Evolutionary conservation across 163 green algal genomes (phyloP), one percentile per base, ranked within the genome.

Genomic region (Scenedesmus sp.): DNA sequence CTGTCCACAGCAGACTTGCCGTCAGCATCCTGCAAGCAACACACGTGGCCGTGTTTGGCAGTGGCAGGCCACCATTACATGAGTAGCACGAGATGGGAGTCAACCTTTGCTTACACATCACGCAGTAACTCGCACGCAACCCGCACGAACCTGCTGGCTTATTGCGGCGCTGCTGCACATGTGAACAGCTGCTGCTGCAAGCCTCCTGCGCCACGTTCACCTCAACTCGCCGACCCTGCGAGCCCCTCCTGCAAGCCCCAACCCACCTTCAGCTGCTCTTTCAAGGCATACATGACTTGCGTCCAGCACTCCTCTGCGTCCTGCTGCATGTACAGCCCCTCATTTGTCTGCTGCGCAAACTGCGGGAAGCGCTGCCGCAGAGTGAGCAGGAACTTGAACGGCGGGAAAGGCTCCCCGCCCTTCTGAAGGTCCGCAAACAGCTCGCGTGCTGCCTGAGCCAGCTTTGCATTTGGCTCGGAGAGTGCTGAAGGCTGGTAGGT

Each of bases 231-330:
- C 6, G 72, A 9, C 33, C 33, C 70, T 70, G 56, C 1, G n/a
- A 33, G 1, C 40, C 5, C 35, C 20, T 43, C 35, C 35, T 51
- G 73, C 73, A 82, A n/a, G 73, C 35, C 37, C 37, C 70, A 0
- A 40, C 10, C 80, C 86, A 96, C 96, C 95, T 97, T 96, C 15
- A 98, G 89, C 53, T 92, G 92, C 87, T 97, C 94, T 24, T 90
- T 90, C 24, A 99, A 93, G 3, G 92, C 93, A 91, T 97, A 97
- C 81, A 99, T 84, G 18, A 99, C 83, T 93, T 98, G 95, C 30
- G 94, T 97, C 96, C 96, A 99, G 95, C 98, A 99, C 94, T 99
- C 98, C 94, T 99, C 98, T 26, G 98, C 98, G 90, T 99, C 98
- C 95, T 99, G 98, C 96, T 99, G 98, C 94, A 97, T 97, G 93